A percentile compares a stretch with the other conserved stretches of the same genome.
These are phyloP conservation scores for California macrophylla DNA, from an alignment of 441 rosid species.

Conservation along the genomic window DNA sequence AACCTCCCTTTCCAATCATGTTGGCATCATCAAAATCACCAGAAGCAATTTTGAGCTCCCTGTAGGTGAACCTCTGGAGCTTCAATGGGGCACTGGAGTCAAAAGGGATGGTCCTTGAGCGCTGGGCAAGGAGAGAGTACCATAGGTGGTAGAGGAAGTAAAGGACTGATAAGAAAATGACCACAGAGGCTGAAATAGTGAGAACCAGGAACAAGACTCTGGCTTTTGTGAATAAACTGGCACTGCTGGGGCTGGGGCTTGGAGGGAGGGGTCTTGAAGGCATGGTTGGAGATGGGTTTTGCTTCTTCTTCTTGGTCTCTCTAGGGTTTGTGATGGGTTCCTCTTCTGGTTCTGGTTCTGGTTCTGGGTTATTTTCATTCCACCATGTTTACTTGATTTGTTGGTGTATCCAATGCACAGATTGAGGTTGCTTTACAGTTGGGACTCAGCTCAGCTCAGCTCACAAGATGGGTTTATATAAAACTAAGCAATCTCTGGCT, in stretches of 20 bases:
- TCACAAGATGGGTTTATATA: slow-evolving; percentile 1
- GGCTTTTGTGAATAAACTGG: slow-evolving; percentile 33
- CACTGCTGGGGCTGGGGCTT: slow-evolving; percentile 15
- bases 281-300: slow-evolving; percentile 27
- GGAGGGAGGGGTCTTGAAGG: slow-evolving; percentile 63
- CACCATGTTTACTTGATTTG: no score
- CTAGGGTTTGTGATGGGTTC: slow-evolving; percentile 13
- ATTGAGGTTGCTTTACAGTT: background rate
- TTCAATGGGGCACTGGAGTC: slow-evolving; percentile 54
- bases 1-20: slow-evolving; percentile 85
- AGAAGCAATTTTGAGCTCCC: slow-evolving; percentile 67
- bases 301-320: slow-evolving; percentile 20
- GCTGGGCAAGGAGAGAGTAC: slow-evolving; percentile 39
- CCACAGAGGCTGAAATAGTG: slow-evolving; percentile 51
- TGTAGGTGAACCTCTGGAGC: slow-evolving; percentile 66
- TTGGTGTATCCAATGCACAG: no score
- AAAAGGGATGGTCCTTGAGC: slow-evolving; percentile 72
- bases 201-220: slow-evolving; percentile 54
- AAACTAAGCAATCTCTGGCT: slow-evolving; percentile 13
- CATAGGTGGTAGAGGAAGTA: slow-evolving; percentile 78
- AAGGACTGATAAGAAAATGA: slow-evolving; percentile 49
- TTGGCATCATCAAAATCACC: slow-evolving; percentile 58
- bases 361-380: no score
- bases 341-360: no score
- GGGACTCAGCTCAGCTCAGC: no score